These are phyloP conservation scores for Pelargonium fulgidum DNA, from an alignment of 441 rosid genomes.

Conservation along the genomic window DNA sequence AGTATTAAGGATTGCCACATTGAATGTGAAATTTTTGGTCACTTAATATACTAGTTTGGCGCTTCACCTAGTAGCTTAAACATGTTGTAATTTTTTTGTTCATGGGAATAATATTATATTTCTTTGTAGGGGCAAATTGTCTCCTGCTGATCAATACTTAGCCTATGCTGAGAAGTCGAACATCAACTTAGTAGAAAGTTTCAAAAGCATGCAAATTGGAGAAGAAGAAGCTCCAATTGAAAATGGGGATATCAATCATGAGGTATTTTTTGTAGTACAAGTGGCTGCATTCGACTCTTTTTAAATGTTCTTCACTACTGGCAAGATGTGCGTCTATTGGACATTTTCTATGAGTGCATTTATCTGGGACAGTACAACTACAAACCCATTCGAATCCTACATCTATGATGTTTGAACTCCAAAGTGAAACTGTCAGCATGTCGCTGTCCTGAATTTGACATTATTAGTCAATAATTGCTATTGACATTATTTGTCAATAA, in stretches of 20 bases:
- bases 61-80: no score
- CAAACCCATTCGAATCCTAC: not conserved
- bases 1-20: no score
- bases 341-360: not conserved
- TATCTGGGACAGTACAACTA: not conserved
- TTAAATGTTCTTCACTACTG: not conserved
- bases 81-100: not conserved
- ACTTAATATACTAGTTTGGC: no score
- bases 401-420: no score
- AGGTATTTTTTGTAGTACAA: conserved; percentile 38
- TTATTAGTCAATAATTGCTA: no score
- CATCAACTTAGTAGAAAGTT: conserved; percentile 74
- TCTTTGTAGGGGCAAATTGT: conserved; percentile 47
- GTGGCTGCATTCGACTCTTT: not conserved
- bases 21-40: no score
- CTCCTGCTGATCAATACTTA: conserved; percentile 59
- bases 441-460: no score
- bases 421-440: not conserved
- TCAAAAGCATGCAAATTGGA: conserved; percentile 66
- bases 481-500: no score
- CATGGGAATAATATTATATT: not conserved
- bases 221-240: conserved; percentile 53
- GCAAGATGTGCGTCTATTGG: not conserved
- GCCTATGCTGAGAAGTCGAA: conserved; percentile 51
- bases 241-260: conserved; percentile 58